phyloP scores from a whole-genome alignment of 2,329 filamentous ascomycete species.

The Dothistroma pini region DNA sequence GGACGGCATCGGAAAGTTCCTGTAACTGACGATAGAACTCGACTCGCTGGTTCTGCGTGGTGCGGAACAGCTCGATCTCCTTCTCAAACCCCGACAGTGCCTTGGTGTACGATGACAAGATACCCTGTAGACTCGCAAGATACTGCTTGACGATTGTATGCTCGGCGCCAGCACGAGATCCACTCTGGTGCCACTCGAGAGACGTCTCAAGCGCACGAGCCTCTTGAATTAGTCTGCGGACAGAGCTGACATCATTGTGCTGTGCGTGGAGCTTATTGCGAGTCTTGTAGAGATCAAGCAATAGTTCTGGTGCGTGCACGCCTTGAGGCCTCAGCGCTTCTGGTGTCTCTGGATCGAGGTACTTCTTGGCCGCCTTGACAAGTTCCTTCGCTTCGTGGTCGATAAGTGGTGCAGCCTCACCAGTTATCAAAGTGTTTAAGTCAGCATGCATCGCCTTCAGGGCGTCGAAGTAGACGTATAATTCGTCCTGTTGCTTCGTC shows the following conservation, averaged over 20 bases:
- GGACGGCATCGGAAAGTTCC: constrained; percentile 81
- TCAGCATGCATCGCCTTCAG: constrained; percentile 74
- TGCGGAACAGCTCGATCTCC: constrained; percentile 72
- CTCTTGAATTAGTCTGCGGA: constrained; percentile 67
- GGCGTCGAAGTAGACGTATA: constrained; percentile 80
- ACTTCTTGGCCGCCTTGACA: constrained; percentile 23
- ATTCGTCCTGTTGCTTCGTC: constrained; percentile 80
- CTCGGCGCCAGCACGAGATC: constrained; percentile 58
- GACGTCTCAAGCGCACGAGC: constrained; percentile 61
- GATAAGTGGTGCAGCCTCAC: constrained; percentile 70
- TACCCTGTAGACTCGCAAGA: constrained; percentile 55
- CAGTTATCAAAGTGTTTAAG: constrained; percentile 70
- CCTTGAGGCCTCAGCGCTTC: constrained; percentile 55
- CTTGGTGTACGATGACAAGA: constrained; percentile 53
- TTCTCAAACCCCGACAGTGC: constrained; percentile 53
- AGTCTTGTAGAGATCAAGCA: constrained; percentile 46
- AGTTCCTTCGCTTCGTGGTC: constrained; percentile 63
- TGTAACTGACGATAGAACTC: constrained; percentile 92
- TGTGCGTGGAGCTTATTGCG: constrained; percentile 46
- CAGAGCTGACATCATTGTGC: constrained; percentile 57
- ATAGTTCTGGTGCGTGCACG: constrained; percentile 68
- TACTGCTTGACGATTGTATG: constrained; percentile 61
- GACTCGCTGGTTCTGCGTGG: constrained; percentile 77
- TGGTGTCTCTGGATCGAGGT: constrained; percentile 49
- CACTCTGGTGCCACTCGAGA: constrained; percentile 57